Evolutionary conservation across 2,329 filamentous ascomycete genomes (phyloP), one percentile per base, ranked within the genome.

Genomic region (Tolypocladium sp.): DNA sequence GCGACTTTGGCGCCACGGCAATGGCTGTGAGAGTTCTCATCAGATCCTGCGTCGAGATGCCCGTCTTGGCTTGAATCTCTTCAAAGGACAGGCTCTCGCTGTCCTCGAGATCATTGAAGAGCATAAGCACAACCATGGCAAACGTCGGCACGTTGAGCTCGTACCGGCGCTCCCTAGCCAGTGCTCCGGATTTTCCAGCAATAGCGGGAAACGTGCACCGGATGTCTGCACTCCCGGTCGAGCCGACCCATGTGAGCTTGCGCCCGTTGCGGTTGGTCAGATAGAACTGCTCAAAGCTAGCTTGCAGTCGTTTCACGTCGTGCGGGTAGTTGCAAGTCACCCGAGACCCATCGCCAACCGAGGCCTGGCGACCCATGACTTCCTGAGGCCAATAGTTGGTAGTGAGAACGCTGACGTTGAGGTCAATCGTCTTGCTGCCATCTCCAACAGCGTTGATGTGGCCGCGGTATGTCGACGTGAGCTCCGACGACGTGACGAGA

Each of bases 341-440:
- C 22, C 69, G 68, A 40, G 69, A 70, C 61, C 74, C 76, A 20
- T 77, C 77, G 44, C 79, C 76, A 71, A 82, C 66, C 74, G 82
- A 67, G 75, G 82, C 66, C 70, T 79, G 65, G 61, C 84, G 71
- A 9, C 88, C 86, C 86, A 97, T 92, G 15, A 91, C 85, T 66
- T 97, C 92, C 64, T 92, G 85, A 2, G 94, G 94, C 94, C 94
- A 99, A 70, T 91, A 93, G 72, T 95, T 97, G 65, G 88, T 92
- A 0, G 92, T 97, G 44, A 99, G 82, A 37, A 99, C 88, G 64
- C 86, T 91, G 73, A 97, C 88, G 56, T 82, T 83, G 30, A 99
- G 81, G 54, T 97, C 94, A 35, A 93, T 84, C 37, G 84, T 69
- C 64, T 69, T 73, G 33, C 61, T 68, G 22, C 74, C 70, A 71